These are phyloP conservation scores for Russula virescens DNA, from an alignment of 768 basidiomycete genomes.

Conservation along the genomic window DNA sequence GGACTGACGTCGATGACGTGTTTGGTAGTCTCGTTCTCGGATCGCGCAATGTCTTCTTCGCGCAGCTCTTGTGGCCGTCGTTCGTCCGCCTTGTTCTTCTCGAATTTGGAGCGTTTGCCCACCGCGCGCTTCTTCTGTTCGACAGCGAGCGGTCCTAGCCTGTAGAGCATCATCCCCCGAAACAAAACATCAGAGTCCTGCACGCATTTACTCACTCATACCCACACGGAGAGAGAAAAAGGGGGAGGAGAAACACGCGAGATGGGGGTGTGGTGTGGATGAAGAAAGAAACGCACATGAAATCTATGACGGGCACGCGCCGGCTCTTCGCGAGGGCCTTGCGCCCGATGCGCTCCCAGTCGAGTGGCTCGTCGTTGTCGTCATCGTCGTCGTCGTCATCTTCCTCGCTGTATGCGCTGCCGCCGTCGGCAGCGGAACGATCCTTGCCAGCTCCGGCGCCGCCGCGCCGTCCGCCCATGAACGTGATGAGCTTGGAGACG, in stretches of 20 bases:
- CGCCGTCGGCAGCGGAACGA: constrained; percentile 38
- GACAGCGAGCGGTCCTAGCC: constrained; percentile 86
- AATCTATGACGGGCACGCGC: constrained; percentile 75
- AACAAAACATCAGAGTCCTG: constrained; percentile 13
- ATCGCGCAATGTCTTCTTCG: constrained; percentile 76
- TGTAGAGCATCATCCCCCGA: constrained; percentile 30
- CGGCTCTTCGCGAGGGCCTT: constrained; percentile 76
- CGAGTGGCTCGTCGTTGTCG: constrained; percentile 40
- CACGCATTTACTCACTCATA: too few relatives aligned
- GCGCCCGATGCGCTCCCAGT: constrained; percentile 86
- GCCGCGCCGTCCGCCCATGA: constrained; percentile 66
- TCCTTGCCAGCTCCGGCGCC: constrained; percentile 33
- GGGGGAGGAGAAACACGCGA: not conserved
- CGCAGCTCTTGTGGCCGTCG: constrained; percentile 72
- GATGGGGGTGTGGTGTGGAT: too few relatives aligned
- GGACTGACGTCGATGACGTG: constrained; percentile 66
- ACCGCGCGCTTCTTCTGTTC: constrained; percentile 73
- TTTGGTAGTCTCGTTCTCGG: constrained; percentile 85
- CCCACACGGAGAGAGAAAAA: not conserved
- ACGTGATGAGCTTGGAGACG: constrained; percentile 62
- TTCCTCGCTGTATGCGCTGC: constrained; percentile 48
- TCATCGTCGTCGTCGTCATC: constrained; percentile 38
- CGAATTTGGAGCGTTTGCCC: constrained; percentile 57
- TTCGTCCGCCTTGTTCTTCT: constrained; percentile 65
- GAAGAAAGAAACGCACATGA: constrained; percentile 71